Evolutionary conservation across 164 flowering plant genomes (phyloP), one percentile per base, ranked within the genome.

Genomic region (Piper betle): DNA sequence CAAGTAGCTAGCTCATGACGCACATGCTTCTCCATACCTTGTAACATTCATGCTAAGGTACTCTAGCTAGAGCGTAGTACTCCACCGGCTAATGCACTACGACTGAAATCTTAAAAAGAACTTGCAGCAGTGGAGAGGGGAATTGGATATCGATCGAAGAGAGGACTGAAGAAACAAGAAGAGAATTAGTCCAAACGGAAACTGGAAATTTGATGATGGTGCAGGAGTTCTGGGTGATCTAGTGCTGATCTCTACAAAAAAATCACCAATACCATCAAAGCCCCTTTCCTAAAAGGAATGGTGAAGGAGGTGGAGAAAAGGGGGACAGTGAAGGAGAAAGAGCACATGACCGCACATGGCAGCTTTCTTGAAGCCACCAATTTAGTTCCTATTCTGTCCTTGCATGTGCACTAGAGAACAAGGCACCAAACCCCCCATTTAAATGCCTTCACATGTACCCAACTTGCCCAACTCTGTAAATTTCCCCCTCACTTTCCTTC

Each of bases 311-410:
- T 2, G 57, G 57, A 18, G 57, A 55, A 33, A 55, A 18, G 33
- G 33, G 9, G 57, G 20, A 37, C 12, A 46, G 10, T 11, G 57
- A 41, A n/a, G 62, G 13, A 9, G 20, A n/a, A 16, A 25, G 55
- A 53, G 68, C 79, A 76, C 79, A 76, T 76, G 79, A 76, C 58
- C 11, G 72, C 79, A 76, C 79, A 73, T 76, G 79, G 66, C 65
- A 52, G 58, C 74, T 61, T 70, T 66, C 53, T 57, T 39, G 54
- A 55, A 72, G 69, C 71, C 17, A 69, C 67, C 73, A 61, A 43
- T 25, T 25, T 25, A 63, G 66, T 62, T 58, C 11, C 57, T 16
- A 16, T 25, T 39, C 33, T 25, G 1, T 25, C 25, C 52, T 20
- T 63, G 72, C 79, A 75, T 75, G 79, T 75, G 76, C 76, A 76